phyloP scores from a whole-genome alignment of 306 rosid species.

The Quercus ilex region DNA sequence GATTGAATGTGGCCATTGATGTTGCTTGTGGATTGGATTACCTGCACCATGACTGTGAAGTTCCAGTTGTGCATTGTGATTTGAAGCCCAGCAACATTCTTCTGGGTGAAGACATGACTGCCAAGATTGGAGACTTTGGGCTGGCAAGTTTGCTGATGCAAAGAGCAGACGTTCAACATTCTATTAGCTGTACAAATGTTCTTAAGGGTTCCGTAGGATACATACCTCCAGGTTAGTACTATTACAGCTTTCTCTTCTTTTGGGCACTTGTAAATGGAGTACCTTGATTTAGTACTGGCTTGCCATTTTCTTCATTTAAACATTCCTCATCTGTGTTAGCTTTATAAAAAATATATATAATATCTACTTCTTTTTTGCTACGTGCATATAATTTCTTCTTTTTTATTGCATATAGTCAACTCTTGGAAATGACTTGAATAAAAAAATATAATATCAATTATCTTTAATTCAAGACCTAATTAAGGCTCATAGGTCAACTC shows the following conservation, averaged over 20 bases:
- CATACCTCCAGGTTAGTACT: constrained; percentile 71
- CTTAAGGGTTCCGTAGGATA: constrained; percentile 77
- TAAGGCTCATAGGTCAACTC: too few relatives aligned
- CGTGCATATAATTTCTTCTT: too few relatives aligned
- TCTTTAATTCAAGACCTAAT: too few relatives aligned
- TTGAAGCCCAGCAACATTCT: constrained; percentile 79
- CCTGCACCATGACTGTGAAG: constrained; percentile 62
- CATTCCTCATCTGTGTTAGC: too few relatives aligned
- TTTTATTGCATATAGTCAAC: too few relatives aligned
- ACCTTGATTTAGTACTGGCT: too few relatives aligned
- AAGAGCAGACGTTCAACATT: constrained; percentile 27
- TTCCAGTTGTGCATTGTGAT: constrained; percentile 70
- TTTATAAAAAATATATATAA: too few relatives aligned
- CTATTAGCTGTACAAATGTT: constrained; percentile 47
- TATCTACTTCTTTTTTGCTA: too few relatives aligned
- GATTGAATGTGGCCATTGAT: constrained; percentile 60
- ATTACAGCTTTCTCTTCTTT: background rate
- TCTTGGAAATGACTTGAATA: too few relatives aligned
- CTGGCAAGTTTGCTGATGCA: constrained; percentile 54
- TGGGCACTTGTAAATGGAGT: too few relatives aligned
- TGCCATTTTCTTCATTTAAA: too few relatives aligned
- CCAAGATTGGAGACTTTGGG: constrained; percentile 80
- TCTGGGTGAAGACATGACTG: constrained; percentile 52
- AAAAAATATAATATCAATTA: too few relatives aligned
- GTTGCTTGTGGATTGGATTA: constrained; percentile 63